These are phyloP conservation scores for Arachnopeziza araneosa DNA, from an alignment of 2,329 filamentous ascomycete genomes.

Conservation along the genomic window DNA sequence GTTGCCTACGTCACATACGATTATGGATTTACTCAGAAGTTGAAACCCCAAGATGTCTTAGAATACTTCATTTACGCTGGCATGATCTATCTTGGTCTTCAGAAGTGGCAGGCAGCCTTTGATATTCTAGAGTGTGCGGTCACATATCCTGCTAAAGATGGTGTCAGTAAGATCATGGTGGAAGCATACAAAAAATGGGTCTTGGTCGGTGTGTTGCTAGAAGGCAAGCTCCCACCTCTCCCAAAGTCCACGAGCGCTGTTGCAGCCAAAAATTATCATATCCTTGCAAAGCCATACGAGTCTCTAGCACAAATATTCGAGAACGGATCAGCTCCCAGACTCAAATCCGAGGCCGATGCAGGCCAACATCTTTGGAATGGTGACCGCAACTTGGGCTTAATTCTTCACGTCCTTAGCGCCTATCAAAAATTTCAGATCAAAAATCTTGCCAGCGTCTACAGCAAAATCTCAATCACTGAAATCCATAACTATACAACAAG, in stretches of 20 bases:
- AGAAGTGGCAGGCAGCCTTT: slow-evolving; percentile 57
- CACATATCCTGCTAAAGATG: slow-evolving; percentile 58
- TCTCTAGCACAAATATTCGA: slow-evolving; percentile 65
- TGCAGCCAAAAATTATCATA: slow-evolving; percentile 51
- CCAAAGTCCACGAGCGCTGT: slow-evolving; percentile 51
- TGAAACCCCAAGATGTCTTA: slow-evolving; percentile 51
- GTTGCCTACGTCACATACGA: slow-evolving; percentile 53
- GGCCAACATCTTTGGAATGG: slow-evolving; percentile 56
- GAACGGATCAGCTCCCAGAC: slow-evolving; percentile 47
- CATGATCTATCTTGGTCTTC: slow-evolving; percentile 56
- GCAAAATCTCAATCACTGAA: slow-evolving; percentile 49
- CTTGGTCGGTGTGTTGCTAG: slow-evolving; percentile 65
- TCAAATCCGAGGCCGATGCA: slow-evolving; percentile 59
- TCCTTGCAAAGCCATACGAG: slow-evolving; percentile 64
- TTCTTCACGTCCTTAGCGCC: slow-evolving; percentile 62
- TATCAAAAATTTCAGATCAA: slow-evolving; percentile 73
- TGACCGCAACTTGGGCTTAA: slow-evolving; percentile 69
- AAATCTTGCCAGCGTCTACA: slow-evolving; percentile 67
- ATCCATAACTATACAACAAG: slow-evolving; percentile 47
- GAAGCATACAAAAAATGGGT: slow-evolving; percentile 93
- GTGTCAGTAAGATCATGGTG: slow-evolving; percentile 70
- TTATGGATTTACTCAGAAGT: slow-evolving; percentile 49
- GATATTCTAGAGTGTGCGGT: slow-evolving; percentile 60
- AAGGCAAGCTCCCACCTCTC: slow-evolving; percentile 52
- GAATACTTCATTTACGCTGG: slow-evolving; percentile 63